Percentiles rank a stretch among this genome's conserved stretches.
phyloP scores from a whole-genome alignment of 331 rosid genomes.

The Rhamnella rubrinervis region DNA sequence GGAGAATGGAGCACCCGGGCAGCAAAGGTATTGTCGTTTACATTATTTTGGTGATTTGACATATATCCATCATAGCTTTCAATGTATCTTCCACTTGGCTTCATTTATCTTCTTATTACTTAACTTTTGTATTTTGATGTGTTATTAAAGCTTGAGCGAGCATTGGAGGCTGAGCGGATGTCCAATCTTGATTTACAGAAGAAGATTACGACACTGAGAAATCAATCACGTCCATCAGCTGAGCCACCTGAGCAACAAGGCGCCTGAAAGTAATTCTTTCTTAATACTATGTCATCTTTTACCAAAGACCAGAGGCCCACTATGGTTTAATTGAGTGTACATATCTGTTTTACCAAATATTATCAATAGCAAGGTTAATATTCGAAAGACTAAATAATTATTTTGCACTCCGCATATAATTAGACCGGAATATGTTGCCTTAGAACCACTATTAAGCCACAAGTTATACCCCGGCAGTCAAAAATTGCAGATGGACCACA shows the following conservation, averaged over 20 bases:
- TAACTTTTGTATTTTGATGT: not conserved
- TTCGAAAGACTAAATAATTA: no score
- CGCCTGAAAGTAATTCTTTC: conserved; percentile 6
- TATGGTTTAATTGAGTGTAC: no score
- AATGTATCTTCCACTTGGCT: not conserved
- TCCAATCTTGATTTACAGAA: conserved; percentile 81
- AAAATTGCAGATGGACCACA: no score
- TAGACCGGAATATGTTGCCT: no score
- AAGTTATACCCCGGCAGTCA: no score
- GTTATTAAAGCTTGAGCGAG: conserved; percentile 78
- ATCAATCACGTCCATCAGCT: conserved; percentile 37
- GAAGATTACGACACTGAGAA: conserved; percentile 56
- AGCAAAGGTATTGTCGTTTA: conserved; percentile 66
- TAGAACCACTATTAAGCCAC: no score
- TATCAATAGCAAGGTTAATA: no score
- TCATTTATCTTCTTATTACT: not conserved
- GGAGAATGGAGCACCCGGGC: conserved; percentile 98
- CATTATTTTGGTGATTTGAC: not conserved
- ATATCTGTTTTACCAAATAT: no score
- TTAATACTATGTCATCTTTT: no score
- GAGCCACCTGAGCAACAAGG: conserved; percentile 48
- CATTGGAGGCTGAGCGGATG: conserved; percentile 73
- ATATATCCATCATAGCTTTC: not conserved
- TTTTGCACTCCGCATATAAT: no score
- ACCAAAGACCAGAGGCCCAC: no score